Conservation (phyloP, 2,329 filamentous ascomycete species). For the Neonectria coccinea region DNA sequence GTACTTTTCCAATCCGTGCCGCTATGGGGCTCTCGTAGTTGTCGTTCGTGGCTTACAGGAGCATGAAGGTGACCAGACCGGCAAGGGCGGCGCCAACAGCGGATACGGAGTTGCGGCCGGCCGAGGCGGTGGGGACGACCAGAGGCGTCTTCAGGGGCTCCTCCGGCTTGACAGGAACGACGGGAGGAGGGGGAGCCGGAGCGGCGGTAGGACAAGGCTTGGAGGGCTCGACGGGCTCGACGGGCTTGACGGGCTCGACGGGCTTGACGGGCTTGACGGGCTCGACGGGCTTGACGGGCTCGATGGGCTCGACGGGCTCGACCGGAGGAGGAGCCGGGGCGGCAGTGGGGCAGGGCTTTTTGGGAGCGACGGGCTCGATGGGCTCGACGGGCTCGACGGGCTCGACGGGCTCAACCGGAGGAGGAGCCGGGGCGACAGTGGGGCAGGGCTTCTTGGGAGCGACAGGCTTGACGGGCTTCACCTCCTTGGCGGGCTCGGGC, state of each 20-base stretch:
- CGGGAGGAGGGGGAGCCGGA: constrained; percentile 22
- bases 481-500: background rate
- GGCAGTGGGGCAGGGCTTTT: constrained; percentile 18
- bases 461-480: constrained; percentile 9
- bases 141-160: constrained; percentile 24
- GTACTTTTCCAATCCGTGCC: constrained; percentile 13
- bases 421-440: constrained; percentile 21
- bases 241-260: constrained; percentile 7
- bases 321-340: constrained; percentile 23
- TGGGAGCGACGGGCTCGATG: background rate
- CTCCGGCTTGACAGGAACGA: constrained; percentile 7
- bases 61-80: constrained; percentile 28
- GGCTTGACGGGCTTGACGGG: constrained; percentile 7
- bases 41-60: constrained; percentile 29
- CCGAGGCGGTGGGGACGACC: constrained; percentile 37
- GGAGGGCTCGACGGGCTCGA: constrained; percentile 4
- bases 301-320: background rate
- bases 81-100: constrained; percentile 25
- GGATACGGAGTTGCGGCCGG: constrained; percentile 32
- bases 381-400: constrained; percentile 10
- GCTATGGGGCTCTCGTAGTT: background rate
- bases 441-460: constrained; percentile 20
- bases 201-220: constrained; percentile 22
- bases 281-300: background rate
- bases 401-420: constrained; percentile 14